Percentiles rank a stretch among this genome's conserved stretches.
These are phyloP conservation scores for Neurospora crassa DNA, from an alignment of 2,329 filamentous ascomycete genomes.

Conservation along the genomic window DNA sequence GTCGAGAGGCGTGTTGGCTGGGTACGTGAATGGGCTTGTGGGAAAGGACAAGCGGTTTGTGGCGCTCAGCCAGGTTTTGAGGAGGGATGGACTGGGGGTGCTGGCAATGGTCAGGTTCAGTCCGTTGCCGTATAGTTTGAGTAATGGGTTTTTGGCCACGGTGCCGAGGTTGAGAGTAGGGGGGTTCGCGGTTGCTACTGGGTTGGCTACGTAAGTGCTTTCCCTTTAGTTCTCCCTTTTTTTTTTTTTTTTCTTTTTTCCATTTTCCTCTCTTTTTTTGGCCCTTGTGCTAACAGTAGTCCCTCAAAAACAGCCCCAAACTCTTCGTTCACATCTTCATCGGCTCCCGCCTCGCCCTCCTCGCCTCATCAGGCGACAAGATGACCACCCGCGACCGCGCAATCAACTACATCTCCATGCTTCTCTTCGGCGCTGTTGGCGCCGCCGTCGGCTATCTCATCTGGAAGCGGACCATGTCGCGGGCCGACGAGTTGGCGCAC, in stretches of 20 bases:
- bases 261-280: neutral
- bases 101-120: slow-evolving; percentile 88
- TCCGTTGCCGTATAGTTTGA: slow-evolving; percentile 83
- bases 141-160: slow-evolving; percentile 89
- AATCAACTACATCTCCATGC: slow-evolving; percentile 76
- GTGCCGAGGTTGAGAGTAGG: slow-evolving; percentile 76
- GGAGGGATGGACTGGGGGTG: slow-evolving; percentile 81
- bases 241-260: neutral
- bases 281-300: neutral
- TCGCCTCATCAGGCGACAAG: slow-evolving; percentile 73
- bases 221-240: neutral
- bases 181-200: slow-evolving; percentile 73
- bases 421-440: slow-evolving; percentile 61
- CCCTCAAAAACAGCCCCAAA: slow-evolving; percentile 54
- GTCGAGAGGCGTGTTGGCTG: slow-evolving; percentile 67
- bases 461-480: slow-evolving; percentile 61
- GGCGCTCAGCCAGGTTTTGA: slow-evolving; percentile 77
- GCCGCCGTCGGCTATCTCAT: slow-evolving; percentile 73
- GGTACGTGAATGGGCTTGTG: slow-evolving; percentile 71
- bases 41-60: slow-evolving; percentile 80
- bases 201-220: slow-evolving; percentile 50
- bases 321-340: slow-evolving; percentile 89
- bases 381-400: slow-evolving; percentile 73
- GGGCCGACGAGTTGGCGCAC: slow-evolving; percentile 47
- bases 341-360: slow-evolving; percentile 68